phyloP scores from a whole-genome alignment of 2,329 filamentous ascomycete species.

The Pseudogymnoascus sp. region DNA sequence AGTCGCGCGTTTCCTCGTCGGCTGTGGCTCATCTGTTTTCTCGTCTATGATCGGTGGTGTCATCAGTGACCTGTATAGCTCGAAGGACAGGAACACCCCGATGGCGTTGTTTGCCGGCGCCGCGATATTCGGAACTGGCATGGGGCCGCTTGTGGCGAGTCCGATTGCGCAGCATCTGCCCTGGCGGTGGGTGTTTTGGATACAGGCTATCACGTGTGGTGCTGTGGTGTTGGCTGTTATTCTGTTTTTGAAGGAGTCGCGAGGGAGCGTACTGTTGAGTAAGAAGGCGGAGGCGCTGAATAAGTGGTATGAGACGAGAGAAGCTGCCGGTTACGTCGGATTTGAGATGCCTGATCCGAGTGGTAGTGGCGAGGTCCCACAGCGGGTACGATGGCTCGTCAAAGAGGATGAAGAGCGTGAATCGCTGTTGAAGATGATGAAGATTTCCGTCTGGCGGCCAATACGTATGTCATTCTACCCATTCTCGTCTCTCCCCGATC shows the following conservation, averaged over 20 bases:
- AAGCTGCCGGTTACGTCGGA: slow-evolving; percentile 45
- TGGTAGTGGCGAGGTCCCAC: neutral
- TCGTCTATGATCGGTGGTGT: slow-evolving; percentile 91
- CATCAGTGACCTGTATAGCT: slow-evolving; percentile 75
- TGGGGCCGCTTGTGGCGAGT: slow-evolving; percentile 65
- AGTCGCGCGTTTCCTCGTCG: slow-evolving; percentile 65
- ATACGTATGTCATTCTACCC: slow-evolving; percentile 46
- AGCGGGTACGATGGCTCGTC: slow-evolving; percentile 65
- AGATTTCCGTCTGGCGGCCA: slow-evolving; percentile 65
- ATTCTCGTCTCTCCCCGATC: neutral
- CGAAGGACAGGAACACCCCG: slow-evolving; percentile 71
- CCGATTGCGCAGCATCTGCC: slow-evolving; percentile 57
- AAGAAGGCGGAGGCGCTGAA: slow-evolving; percentile 69
- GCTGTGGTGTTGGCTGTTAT: slow-evolving; percentile 56
- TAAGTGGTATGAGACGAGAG: slow-evolving; percentile 66
- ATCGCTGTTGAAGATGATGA: slow-evolving; percentile 60
- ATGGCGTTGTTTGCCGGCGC: slow-evolving; percentile 83
- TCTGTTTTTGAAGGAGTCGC: slow-evolving; percentile 70
- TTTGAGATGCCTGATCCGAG: slow-evolving; percentile 36
- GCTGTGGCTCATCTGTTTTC: slow-evolving; percentile 69
- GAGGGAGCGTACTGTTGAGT: slow-evolving; percentile 70
- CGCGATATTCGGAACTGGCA: slow-evolving; percentile 70
- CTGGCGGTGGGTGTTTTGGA: slow-evolving; percentile 87
- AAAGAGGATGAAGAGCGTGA: slow-evolving; percentile 68
- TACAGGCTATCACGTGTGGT: slow-evolving; percentile 65